Conservation (phyloP, 163 green algal genomes). For the Scenedesmus sp. region DNA sequence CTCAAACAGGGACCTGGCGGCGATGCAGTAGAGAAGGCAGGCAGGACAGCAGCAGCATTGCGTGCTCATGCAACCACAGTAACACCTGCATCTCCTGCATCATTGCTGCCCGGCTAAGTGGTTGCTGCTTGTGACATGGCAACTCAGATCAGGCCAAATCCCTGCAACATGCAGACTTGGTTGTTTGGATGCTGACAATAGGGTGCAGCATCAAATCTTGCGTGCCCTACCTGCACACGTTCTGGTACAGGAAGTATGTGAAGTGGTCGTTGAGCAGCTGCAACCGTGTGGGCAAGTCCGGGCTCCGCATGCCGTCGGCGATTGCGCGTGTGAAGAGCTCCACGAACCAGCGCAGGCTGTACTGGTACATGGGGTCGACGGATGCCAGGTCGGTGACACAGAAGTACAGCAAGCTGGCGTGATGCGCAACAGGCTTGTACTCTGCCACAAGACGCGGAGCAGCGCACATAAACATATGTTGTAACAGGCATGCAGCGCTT, state of each 20-base stretch:
- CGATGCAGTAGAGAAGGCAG: not conserved
- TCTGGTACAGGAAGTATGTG: slow-evolving; percentile 85
- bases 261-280: slow-evolving; percentile 79
- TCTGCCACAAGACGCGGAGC: slow-evolving; percentile 27
- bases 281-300: slow-evolving; percentile 72
- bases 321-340: slow-evolving; percentile 78
- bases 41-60: not conserved
- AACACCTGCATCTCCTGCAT: not conserved
- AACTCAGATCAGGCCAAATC: no score
- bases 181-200: no score
- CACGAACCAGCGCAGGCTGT: slow-evolving; percentile 82
- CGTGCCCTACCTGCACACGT: slow-evolving; percentile 75
- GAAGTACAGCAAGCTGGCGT: slow-evolving; percentile 88
- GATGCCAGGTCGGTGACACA: slow-evolving; percentile 73
- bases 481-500: not conserved
- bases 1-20: slow-evolving; percentile 77
- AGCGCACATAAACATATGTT: not conserved
- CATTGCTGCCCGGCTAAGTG: no score
- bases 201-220: not conserved
- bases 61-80: not conserved
- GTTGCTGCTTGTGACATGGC: no score
- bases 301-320: slow-evolving; percentile 63
- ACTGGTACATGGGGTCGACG: slow-evolving; percentile 83
- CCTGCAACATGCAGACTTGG: no score
- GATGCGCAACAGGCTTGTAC: slow-evolving; percentile 85